Evolutionary conservation across 169 alveolate species (phyloP), one percentile per base, ranked within the genome.

Genomic region (Plasmodium adleri): DNA sequence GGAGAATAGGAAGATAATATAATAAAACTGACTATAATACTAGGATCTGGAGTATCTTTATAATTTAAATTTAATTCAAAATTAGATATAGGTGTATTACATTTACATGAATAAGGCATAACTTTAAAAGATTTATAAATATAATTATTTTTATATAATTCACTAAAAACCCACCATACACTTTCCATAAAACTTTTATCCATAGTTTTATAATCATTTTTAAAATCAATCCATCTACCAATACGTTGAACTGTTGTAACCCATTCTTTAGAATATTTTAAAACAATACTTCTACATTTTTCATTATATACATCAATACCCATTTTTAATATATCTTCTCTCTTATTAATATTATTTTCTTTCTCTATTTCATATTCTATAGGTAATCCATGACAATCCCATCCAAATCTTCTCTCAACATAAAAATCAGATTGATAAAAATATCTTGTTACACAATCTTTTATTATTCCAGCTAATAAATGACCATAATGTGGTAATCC

Each of bases 361-460:
- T 98, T 97, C 91, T 99, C 99, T 72, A 99, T 98, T 93, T 98
- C 99, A 80, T 97, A 95, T 94, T 99, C 99, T 50, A 99, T 97
- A 2, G 99, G 99, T 22, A 99, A 98, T 15, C 99, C 99, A 92
- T 99, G 99, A 93, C 99, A 98, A 91, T 99, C 99, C 99, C 99
- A 99, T 7, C 99, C 99, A 85, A 99, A 99, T 73, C 99, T 93
- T 87, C 99, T 94, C 74, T 97, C 99, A 3, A 98, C 99, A 80
- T 97, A 95, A 91, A 95, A 96, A 9, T 99, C 99, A 8, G 97
- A 97, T 94, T 98, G 99, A 64, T 99, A 97, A 68, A 99, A 99
- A 92, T 98, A 98, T 70, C 99, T 96, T 1, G 99, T 98, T 10
- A 98, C 99, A 10, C 98, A 99, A 92, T 99, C 99, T 98, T 98